Evolutionary conservation across 257 asterid species (phyloP), one percentile per base, ranked within the genome.

Genomic region (Lycium ferocissimum): DNA sequence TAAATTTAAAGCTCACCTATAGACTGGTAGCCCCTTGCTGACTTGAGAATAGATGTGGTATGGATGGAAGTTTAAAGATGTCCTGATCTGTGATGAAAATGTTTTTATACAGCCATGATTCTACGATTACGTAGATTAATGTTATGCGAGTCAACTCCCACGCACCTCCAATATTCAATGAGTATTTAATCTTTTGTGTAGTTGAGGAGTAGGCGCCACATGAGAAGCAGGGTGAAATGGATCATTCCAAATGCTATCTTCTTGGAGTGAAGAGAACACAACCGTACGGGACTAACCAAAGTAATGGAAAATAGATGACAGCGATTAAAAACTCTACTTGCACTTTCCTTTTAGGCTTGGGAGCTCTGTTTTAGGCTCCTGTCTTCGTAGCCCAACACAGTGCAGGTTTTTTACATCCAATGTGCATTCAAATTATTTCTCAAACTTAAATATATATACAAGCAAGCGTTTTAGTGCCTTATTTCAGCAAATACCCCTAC

Each of bases 391-490:
- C 14, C 2, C 59, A 45, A 9, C 37, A 20, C n/a, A 45, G 80
- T 22, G 20, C 40, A 20, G n/a, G 2, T 2, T 5, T 11, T 43
- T 47, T 45, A 26, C 11, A 20, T 49, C 11, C 61, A 22, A 47
- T 49, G 12, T 14, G 15, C 82, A 53, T 51, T 14, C 65, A 78
- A 8, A 53, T 53, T 53, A 78, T 53, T 78, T 8, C 14, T 76
- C 66, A 53, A 78, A 53, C 82, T 53, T 49, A 33, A 53, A 53
- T 33, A 33, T 53, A 78, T 15, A 53, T 26, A 78, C 82, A 78
- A 53, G 49, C 66, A 53, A 78, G 65, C 47, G 17, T 15, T 53
- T 53, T 1, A 13, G 33, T 51, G 33, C 33, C 7, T 78, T 78
- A 33, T 33, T 78, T 33, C 49, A 78, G 65, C 66, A 78, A 51